phyloP scores from a whole-genome alignment of 1,139 yeast genomes.

The Arxiozyma slooffiae region DNA sequence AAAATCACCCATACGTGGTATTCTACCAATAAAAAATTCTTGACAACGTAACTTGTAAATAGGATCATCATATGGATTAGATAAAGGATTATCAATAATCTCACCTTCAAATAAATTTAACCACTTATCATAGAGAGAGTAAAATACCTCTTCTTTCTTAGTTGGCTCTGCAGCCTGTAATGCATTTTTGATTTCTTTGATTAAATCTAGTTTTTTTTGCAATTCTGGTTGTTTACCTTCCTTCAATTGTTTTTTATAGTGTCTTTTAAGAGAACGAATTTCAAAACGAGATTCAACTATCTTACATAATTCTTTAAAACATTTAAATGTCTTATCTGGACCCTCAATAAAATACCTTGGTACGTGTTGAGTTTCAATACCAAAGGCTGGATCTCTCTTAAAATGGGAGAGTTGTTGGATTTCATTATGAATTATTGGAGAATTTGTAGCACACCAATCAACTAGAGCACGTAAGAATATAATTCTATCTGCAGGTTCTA shows the following conservation, averaged over 20 bases:
- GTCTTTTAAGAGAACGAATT: slow-evolving; percentile 25
- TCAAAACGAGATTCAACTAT: slow-evolving; percentile 23
- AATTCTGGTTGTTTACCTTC: slow-evolving; percentile 25
- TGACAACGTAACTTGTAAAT: slow-evolving; percentile 26
- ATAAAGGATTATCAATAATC: slow-evolving; percentile 23
- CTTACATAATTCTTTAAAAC: slow-evolving; percentile 21
- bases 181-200: slow-evolving; percentile 20
- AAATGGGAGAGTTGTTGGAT: slow-evolving; percentile 29
- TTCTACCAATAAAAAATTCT: slow-evolving; percentile 28
- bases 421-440: slow-evolving; percentile 37
- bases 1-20: slow-evolving; percentile 30
- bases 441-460: slow-evolving; percentile 42
- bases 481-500: slow-evolving; percentile 40
- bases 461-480: slow-evolving; percentile 39
- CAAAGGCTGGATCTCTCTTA: slow-evolving; percentile 27
- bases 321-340: slow-evolving; percentile 17
- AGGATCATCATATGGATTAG: slow-evolving; percentile 26
- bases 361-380: slow-evolving; percentile 26
- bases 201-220: slow-evolving; percentile 15
- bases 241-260: slow-evolving; percentile 24
- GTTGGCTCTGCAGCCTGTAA: slow-evolving; percentile 11
- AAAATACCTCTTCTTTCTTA: slow-evolving; percentile 12
- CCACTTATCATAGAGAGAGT: slow-evolving; percentile 24
- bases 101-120: slow-evolving; percentile 23
- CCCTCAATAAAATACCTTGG: slow-evolving; percentile 26